phyloP scores from a whole-genome alignment of 1,284 basidiomycete genomes.

The Melampsora larici-populina region DNA sequence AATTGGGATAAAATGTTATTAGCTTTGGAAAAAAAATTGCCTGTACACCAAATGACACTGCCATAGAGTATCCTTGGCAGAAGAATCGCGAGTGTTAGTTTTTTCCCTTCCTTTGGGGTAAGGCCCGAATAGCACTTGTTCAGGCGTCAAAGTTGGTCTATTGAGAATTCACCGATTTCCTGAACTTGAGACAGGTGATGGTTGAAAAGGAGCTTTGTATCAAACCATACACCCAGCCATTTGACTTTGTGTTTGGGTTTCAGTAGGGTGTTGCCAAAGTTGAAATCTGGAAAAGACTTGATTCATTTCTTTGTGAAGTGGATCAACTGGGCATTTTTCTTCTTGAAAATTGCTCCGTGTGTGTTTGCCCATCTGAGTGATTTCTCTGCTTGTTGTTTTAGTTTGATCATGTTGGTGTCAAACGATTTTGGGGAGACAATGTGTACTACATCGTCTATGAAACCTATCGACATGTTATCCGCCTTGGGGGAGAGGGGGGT shows the following conservation, averaged over 20 bases:
- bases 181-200: neutral
- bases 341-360: constrained; percentile 19
- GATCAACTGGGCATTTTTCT: constrained; percentile 5
- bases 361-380: neutral
- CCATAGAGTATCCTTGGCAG: too few relatives aligned
- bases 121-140: too few relatives aligned
- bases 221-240: constrained; percentile 11
- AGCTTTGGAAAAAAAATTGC: too few relatives aligned
- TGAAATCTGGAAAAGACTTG: neutral
- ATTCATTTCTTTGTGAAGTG: neutral
- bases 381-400: neutral
- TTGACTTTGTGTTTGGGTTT: too few relatives aligned
- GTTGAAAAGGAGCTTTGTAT: neutral
- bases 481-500: neutral
- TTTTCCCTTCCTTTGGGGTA: too few relatives aligned
- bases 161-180: too few relatives aligned
- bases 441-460: constrained; percentile 17
- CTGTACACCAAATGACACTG: too few relatives aligned
- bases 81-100: neutral
- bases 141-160: too few relatives aligned
- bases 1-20: too few relatives aligned
- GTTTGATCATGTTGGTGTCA: neutral
- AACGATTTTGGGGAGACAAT: neutral
- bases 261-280: neutral
- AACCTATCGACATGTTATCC: neutral